A percentile compares a stretch with the other conserved stretches of the same genome.
Evolutionary conservation across 139 green algal genomes (phyloP).

Genomic region (Nannochloris sp.): DNA sequence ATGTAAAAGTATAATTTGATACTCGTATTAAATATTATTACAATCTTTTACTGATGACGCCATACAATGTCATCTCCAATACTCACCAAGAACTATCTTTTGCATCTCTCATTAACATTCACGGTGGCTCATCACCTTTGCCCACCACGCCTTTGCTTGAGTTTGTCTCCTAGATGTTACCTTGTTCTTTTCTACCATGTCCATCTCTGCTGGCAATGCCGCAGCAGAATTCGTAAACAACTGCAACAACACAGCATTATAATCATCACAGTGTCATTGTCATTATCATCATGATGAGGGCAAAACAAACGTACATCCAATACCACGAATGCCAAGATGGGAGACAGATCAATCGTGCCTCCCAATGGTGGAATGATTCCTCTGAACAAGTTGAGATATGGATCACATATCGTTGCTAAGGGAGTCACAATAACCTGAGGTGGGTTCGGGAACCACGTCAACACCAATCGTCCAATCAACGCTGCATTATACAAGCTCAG

Average conservation of each 20-base stretch:
- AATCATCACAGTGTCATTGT: not conserved
- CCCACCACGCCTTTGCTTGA: too few relatives aligned
- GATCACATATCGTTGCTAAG: conserved; percentile 30
- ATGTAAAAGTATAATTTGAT: too few relatives aligned
- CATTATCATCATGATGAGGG: not conserved
- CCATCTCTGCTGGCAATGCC: conserved; percentile 72
- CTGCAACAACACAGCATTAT: conserved; percentile 29
- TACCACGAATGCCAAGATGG: conserved; percentile 92
- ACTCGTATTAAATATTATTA: too few relatives aligned
- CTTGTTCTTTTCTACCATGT: conserved; percentile 17
- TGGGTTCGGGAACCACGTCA: conserved; percentile 94
- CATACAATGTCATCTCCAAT: too few relatives aligned
- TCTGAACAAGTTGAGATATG: conserved; percentile 90
- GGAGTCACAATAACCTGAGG: conserved; percentile 64
- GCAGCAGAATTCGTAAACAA: conserved; percentile 77
- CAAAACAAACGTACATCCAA: conserved; percentile 61
- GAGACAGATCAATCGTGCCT: conserved; percentile 85
- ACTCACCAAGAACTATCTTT: too few relatives aligned
- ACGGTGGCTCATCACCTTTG: too few relatives aligned
- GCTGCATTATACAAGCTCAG: conserved; percentile 89
- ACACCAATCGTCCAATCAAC: conserved; percentile 82
- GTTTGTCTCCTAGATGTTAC: too few relatives aligned
- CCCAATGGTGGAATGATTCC: conserved; percentile 93
- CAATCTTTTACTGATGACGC: too few relatives aligned
- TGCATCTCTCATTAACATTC: too few relatives aligned